Base-by-base conservation (phyloP, 345 rosid genomes). In the Eucalyptus regnans region DNA sequence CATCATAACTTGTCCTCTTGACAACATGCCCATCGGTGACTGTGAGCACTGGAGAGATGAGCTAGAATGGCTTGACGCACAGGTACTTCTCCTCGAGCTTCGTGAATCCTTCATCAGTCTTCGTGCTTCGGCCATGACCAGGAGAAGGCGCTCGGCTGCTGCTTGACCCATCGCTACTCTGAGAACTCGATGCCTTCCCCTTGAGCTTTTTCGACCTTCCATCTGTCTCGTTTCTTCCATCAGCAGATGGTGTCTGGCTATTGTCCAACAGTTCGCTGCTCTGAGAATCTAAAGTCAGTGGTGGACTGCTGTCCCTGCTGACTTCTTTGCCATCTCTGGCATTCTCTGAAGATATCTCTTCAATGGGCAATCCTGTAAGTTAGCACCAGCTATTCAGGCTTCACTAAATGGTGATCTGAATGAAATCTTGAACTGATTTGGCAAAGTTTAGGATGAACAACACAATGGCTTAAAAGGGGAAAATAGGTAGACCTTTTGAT, bases 31-130 rank as follows among this genome's bases (percentile, higher is more conserved):
- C 25, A 20, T 76, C 48, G 23, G 29, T 76, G 48, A 76, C 83
- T 76, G 48, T 76, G 48, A 76, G 48, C 23, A 76, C 48, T 37
- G 83, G 43, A 20, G 83, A 37, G 27, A 76, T 6, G 50, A 87
- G 87, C 90, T 90, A 87, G 83, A 92, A 92, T 83, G 94, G 94
- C 91, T 92, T 83, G 89, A 93, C 92, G 90, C 95, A 90, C 41
- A 85, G 54, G 48, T 2, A 41, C 83, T 76, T 76, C 80, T 88
- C n/a, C 90, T 87, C 48, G 83, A 76, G 83, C 48, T 37, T 41
- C 83, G 20, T 6, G 48, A 41, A 20, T 20, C 48, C 43, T 51
- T 62, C 87, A 11, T 56, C 46, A 11, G 56, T 43, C 62, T 86
- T 51, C 62, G 87, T 2, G 54, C 62, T 86, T 37, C 16, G 29